Percentiles rank a stretch among this genome's conserved stretches.
These are phyloP conservation scores for Dactylella cylindrospora DNA, from an alignment of 2,329 filamentous ascomycete species.

Conservation along the genomic window DNA sequence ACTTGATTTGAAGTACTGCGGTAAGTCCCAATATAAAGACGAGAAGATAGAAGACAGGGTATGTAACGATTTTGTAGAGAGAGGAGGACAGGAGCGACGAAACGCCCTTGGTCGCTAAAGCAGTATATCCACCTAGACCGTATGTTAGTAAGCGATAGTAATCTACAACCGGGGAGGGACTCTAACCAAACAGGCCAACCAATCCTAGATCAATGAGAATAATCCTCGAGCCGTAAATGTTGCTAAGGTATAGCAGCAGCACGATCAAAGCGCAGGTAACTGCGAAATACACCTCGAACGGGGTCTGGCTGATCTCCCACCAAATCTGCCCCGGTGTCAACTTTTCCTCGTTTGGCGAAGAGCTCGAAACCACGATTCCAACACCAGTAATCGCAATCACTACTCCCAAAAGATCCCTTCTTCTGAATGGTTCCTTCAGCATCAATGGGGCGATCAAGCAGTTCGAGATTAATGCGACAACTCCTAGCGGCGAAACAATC, in stretches of 20 bases:
- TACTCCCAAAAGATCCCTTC: conserved; percentile 83
- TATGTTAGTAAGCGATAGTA: conserved; percentile 37
- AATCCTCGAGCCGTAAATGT: conserved; percentile 76
- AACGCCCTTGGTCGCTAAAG: conserved; percentile 91
- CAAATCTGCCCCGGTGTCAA: conserved; percentile 88
- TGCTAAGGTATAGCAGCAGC: conserved; percentile 77
- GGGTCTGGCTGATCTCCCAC: conserved; percentile 80
- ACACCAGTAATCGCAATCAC: conserved; percentile 82
- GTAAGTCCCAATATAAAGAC: conserved; percentile 75
- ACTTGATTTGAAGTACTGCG: conserved; percentile 94
- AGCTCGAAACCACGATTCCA: conserved; percentile 88
- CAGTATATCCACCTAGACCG: conserved; percentile 81
- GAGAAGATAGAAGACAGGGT: conserved; percentile 88
- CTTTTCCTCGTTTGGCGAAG: conserved; percentile 52
- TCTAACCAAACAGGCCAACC: conserved; percentile 85
- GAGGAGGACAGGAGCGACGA: conserved; percentile 92
- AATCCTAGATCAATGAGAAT: conserved; percentile 91
- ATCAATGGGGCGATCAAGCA: conserved; percentile 94
- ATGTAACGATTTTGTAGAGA: conserved; percentile 83
- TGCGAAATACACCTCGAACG: conserved; percentile 86
- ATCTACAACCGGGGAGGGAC: conserved; percentile 16
- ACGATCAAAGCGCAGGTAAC: conserved; percentile 74
- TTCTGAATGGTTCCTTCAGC: conserved; percentile 85
- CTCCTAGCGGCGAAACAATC: conserved; percentile 91
- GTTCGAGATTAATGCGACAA: conserved; percentile 95